Base-by-base conservation (phyloP, 164 flowering plant genomes). In the Dillenia turbinata region DNA sequence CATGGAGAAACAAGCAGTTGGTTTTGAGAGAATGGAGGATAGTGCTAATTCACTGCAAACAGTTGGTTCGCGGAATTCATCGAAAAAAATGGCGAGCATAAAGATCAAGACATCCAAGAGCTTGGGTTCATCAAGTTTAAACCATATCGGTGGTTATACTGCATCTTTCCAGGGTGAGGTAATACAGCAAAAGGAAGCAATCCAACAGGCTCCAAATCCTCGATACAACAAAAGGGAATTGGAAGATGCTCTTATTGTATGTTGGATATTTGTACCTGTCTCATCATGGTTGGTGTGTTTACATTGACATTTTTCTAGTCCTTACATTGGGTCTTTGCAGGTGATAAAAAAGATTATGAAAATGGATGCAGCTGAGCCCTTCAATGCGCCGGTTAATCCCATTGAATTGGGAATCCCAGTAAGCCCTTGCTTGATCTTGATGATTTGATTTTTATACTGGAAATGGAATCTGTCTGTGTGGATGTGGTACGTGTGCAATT, bases 301-400 rank as follows among this genome's bases (percentile, higher is more conserved):
- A 60, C 46, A 9, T 44, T 9, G n/a, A 12, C 15, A 17, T 17
- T 9, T 9, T 62, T 47, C 6, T 15, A 56, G 14, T 62, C n/a
- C 56, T 8, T 55, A 19, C 64, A 13, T 54, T n/a, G 7, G 65
- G 46, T 16, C 24, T 49, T 24, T 16, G 43, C 54, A 95, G 99
- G 94, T 95, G 59, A 88, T 95, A 49, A 84, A 77, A 74, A 92
- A 90, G 78, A 75, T 95, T 52, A 95, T 95, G 99, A 95, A 92
- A 76, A 95, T 92, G 97, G 97, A 95, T 64, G 97, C 99, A 54
- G 96, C 99, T 50, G 96, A 87, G 59, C 97, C 97, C 33, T 95
- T 95, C 69, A 95, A 90, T 77, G 80, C 63, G 52, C 99, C 99
- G 5, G 99, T 95, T 61, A 72, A 95, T 73, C 97, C 99, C 46